Evolutionary conservation across 805 yeast genomes (phyloP), one percentile per base, ranked within the genome.

Genomic region (Yamadazyma laniorum): DNA sequence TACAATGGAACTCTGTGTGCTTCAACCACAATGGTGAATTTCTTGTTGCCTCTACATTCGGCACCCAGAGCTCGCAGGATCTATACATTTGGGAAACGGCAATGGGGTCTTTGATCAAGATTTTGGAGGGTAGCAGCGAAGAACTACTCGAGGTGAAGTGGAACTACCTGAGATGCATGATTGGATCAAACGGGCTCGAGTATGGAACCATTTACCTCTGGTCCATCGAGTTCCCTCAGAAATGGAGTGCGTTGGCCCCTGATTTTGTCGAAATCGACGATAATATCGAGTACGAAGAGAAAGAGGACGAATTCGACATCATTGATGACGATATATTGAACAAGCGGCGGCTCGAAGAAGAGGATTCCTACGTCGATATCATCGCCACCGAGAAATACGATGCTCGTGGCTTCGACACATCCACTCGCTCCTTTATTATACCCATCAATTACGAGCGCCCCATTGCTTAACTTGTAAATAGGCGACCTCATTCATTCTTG

Each of bases 211-310:
- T 90, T 2, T 89, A 85, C 54, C 56, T 85, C 28, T 91, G 97
- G 96, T 76, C 83, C 34, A 74, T 86, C 7, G 75, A 76, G 27
- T 77, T 85, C 15, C 95, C 95, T 1, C 96, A 89, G 51, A 85
- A 86, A 61, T 90, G 98, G 98, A 84, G 95, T 59, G 95, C 97
- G 1, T 67, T 90, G 50, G 97, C 97, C 0, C 97, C 97, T 1
- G 98, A 91, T 58, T 90, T 91, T 56, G 95, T 85, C 33, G 97
- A 90, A 58, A 82, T 90, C 29, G 96, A 90, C 54, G 95, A 89
- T 52, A 91, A 89, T 53, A 82, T 86, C 7, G 88, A 85, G 41
- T 90, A 91, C 55, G 79, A 80, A 48, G 98, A 90, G 54, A 73
- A 75, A 43, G 98, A 90, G 58, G 95, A 89, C 56, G 98, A 90